Evolutionary conservation across 108 stramenopile genomes (phyloP), one percentile per base, ranked within the genome.

Genomic region (Conticribra weissflogii): DNA sequence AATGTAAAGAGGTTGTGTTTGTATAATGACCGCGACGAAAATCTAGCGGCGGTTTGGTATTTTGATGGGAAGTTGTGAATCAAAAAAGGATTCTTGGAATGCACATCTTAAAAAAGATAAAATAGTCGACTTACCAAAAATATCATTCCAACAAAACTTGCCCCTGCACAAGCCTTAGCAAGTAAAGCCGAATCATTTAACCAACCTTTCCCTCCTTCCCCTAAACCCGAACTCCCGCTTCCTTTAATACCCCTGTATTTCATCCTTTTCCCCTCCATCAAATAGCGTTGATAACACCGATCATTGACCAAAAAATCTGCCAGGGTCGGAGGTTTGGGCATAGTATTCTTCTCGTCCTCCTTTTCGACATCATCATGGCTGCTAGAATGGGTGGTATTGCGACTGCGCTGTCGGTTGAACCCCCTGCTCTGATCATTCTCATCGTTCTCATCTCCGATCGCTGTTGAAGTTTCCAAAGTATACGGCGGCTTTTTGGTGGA

Each of bases 251-350:
- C 68, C 77, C 44, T 31, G 19, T 60, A 60, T 19, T 21, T 30
- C 44, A 16, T 49, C 48, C 64, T 46, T 27, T 63, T 63, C 61
- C 77, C 77, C 64, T 68, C 66, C 0, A 71, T 33, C 21, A 71
- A 36, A 54, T 71, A 70, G 0, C 63, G 32, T 33, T 59, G 64
- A 49, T 78, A 78, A 25, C 68, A 70, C 0, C 41, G 57, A 59
- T 78, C 69, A 59, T 71, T 78, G 15, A 71, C 68, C 2, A 78
- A 45, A 59, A 78, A 78, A 58, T 78, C 76, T 18, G 76, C 57
- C 7, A 78, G 48, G 25, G 52, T 54, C 27, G 57, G 76, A 23
- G 76, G 76, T 49, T 78, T 69, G 25, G 61, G 67, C 14, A 70
- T 45, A 19, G 59, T 68, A 24, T 69, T 68, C 25, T 70, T 63